Evolutionary conservation across 768 basidiomycete species (phyloP), one percentile per base, ranked within the genome.

Genomic region (Leccinum subtestaceum): DNA sequence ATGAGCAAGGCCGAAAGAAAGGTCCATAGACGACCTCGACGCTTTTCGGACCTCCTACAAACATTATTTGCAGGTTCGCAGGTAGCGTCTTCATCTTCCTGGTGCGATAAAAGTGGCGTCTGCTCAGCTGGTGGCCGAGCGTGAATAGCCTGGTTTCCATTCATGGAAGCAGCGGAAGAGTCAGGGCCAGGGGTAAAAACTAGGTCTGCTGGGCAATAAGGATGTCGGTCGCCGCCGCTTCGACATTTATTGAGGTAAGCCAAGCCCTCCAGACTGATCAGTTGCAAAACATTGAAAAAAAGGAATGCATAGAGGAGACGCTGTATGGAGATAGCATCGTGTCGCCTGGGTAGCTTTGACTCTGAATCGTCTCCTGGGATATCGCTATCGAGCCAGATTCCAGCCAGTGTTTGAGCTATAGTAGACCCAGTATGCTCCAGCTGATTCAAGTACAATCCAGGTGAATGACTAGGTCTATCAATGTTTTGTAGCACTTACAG

Each of bases 351-450:
- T 19, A 21, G 38, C 29, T 60, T 53, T n/a, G 57, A 48, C 45
- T 27, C 27, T 27, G 27, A 27, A 27, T 27, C 11, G 32, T 40
- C 17, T 15, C 57, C 50, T 8, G 55, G 65, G 40, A 15, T 27
- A 36, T 51, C 47, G 36, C 46, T 74, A 67, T 92, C 89, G 12
- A 92, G 78, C 23, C 81, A 72, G 31, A 90, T 75, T 48, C 90
- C 89, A n/a, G 88, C 81, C 11, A 91, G 66, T 0, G 88, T 90
- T 63, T 91, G 87, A 57, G 86, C 83, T 55, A 90, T 81, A 0
- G 86, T 88, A 3, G 86, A 82, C 2, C 89, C 89, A 2, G 85
- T 84, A 70, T 89, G 85, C 67, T 92, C 90, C 58, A 92, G 75
- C 89, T 91, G 57, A 46, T 23, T 23, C 23, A 31, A 45, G 4